phyloP scores from a whole-genome alignment of 116 monocot species.

The Thalassia testudinum region DNA sequence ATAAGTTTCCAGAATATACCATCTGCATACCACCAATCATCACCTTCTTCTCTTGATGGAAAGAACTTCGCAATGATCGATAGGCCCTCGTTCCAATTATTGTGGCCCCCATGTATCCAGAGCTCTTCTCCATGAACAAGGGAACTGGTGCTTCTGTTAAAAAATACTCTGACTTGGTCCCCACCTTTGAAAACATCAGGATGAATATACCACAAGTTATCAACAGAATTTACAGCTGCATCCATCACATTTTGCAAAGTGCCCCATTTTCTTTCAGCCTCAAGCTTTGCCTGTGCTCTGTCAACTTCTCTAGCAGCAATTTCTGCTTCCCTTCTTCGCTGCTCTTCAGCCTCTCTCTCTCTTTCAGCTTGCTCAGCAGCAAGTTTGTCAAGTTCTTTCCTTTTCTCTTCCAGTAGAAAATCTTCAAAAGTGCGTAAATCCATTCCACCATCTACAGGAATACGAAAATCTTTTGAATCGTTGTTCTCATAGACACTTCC shows the following conservation, averaged over 20 bases:
- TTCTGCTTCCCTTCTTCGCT: conserved; percentile 33
- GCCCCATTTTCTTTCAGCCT: conserved; percentile 40
- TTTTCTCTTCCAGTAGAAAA: conserved; percentile 69
- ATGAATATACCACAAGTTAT: conserved; percentile 57
- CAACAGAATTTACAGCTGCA: conserved; percentile 21
- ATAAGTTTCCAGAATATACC: conserved; percentile 25
- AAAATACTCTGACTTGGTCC: conserved; percentile 51
- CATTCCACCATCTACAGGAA: conserved; percentile 45
- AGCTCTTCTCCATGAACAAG: conserved; percentile 52
- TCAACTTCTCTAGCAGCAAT: conserved; percentile 40
- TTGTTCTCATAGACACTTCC: conserved; percentile 70
- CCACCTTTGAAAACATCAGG: conserved; percentile 32
- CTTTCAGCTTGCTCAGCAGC: conserved; percentile 67
- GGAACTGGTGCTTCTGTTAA: conserved; percentile 50
- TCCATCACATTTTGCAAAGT: conserved; percentile 21
- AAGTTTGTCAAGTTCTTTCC: conserved; percentile 43
- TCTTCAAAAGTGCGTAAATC: conserved; percentile 55
- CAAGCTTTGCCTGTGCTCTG: conserved; percentile 49
- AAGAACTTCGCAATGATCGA: conserved; percentile 46
- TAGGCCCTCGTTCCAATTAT: conserved; percentile 74
- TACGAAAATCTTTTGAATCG: conserved; percentile 36
- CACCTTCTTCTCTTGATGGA: conserved; percentile 26
- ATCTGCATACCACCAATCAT: conserved; percentile 87
- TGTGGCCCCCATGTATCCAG: conserved; percentile 95
- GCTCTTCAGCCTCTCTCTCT: conserved; percentile 58